Percentiles rank a stretch among this genome's conserved stretches.
These are phyloP conservation scores for Perilla frutescens DNA, from an alignment of 257 asterid species.

Conservation along the genomic window DNA sequence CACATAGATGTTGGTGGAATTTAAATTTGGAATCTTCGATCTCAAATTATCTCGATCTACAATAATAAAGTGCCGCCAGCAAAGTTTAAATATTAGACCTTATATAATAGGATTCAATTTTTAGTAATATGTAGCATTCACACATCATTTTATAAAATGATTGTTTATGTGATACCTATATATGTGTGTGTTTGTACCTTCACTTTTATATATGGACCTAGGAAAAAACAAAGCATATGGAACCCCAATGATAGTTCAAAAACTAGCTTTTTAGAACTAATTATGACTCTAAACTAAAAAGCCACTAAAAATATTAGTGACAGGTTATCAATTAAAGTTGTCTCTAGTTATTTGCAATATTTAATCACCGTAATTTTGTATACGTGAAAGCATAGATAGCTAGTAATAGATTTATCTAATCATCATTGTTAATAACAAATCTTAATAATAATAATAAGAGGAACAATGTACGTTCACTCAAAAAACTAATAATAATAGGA, in stretches of 20 bases:
- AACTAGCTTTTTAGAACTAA: slow-evolving; percentile 16
- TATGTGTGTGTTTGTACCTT: no score
- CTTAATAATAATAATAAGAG: not conserved
- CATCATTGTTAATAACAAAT: not conserved
- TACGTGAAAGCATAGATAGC: not conserved
- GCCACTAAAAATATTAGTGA: not conserved
- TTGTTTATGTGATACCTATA: no score
- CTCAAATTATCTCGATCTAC: no score
- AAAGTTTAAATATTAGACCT: no score
- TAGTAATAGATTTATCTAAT: not conserved
- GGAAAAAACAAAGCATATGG: slow-evolving; percentile 3
- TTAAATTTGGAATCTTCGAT: no score
- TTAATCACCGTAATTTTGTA: slow-evolving; percentile 2
- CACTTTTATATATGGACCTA: not conserved
- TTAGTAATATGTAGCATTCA: no score
- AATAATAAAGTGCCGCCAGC: no score
- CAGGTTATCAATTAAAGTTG: slow-evolving; percentile 11
- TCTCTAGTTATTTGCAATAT: not conserved
- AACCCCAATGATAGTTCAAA: slow-evolving; percentile 16
- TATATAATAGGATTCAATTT: no score
- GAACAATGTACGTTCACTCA: no score
- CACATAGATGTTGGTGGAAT: no score
- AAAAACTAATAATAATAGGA: not conserved
- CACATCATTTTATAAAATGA: no score
- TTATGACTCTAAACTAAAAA: slow-evolving; percentile 14